Percentiles rank a stretch among this genome's conserved stretches.
These are phyloP conservation scores for Russula sp. DNA, from an alignment of 768 basidiomycete species.

Conservation along the genomic window DNA sequence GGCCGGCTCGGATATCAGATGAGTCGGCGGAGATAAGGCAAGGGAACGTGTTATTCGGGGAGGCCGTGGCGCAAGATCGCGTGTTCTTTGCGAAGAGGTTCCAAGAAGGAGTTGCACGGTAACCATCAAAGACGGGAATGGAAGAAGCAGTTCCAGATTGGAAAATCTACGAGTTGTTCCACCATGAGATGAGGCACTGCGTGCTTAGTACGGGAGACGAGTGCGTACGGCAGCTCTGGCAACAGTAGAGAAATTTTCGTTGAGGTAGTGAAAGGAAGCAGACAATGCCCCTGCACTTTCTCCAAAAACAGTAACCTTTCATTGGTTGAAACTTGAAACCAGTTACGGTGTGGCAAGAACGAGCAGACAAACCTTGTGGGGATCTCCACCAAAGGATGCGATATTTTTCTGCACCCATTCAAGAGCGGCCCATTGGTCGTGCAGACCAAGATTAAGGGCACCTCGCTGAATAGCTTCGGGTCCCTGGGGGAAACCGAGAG, in stretches of 20 bases:
- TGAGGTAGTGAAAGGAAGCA: conserved; percentile 36
- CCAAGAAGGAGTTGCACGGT: conserved; percentile 40
- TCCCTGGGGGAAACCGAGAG: conserved; percentile 49
- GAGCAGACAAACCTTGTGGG: conserved; percentile 22
- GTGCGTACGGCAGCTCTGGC: conserved; percentile 32
- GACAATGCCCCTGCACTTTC: conserved; percentile 43
- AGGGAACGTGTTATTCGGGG: conserved; percentile 38
- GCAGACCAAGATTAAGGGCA: conserved; percentile 46
- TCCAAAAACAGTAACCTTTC: conserved; percentile 41
- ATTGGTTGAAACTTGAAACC: not conserved
- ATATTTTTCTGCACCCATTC: conserved; percentile 37
- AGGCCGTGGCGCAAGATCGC: conserved; percentile 36
- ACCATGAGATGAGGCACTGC: not conserved
- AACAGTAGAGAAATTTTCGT: conserved; percentile 32
- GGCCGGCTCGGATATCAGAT: conserved; percentile 26
- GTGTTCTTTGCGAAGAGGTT: conserved; percentile 41
- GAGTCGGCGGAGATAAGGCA: conserved; percentile 34
- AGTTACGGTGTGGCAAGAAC: not conserved
- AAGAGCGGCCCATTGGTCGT: conserved; percentile 41
- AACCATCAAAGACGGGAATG: conserved; percentile 35
- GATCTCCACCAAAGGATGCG: conserved; percentile 36
- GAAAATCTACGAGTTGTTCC: conserved; percentile 39
- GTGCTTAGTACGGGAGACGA: not conserved
- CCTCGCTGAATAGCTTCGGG: conserved; percentile 41
- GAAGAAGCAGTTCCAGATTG: conserved; percentile 42